Conservation (phyloP, 495 filamentous ascomycete genomes). For the Lepidopterella palustris region DNA sequence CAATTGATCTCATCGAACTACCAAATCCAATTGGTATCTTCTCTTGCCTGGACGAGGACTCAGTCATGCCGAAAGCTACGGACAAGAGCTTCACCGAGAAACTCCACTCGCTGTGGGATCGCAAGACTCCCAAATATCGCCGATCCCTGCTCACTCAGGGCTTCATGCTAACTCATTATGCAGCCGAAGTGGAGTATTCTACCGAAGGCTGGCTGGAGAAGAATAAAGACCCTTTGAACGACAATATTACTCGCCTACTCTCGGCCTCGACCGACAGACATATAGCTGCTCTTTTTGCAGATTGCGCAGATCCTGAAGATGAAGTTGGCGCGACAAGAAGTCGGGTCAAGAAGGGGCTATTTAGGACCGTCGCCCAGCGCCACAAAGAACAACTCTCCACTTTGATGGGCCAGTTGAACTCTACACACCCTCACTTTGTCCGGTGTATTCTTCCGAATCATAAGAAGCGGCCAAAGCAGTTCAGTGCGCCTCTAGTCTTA, state of each 20-base stretch:
- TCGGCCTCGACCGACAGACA: constrained; percentile 76
- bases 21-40: constrained; percentile 98
- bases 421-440: constrained; percentile 97
- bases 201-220: constrained; percentile 97
- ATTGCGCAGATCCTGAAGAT: constrained; percentile 74
- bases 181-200: constrained; percentile 93
- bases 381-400: constrained; percentile 96
- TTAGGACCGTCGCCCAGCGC: constrained; percentile 92
- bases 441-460: constrained; percentile 98
- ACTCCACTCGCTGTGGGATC: constrained; percentile 91
- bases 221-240: constrained; percentile 97
- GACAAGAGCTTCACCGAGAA: constrained; percentile 98
- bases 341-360: constrained; percentile 94
- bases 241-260: constrained; percentile 86
- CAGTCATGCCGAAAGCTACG: constrained; percentile 97
- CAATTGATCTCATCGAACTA: constrained; percentile 94
- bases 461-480: constrained; percentile 92
- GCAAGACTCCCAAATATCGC: constrained; percentile 89
- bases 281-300: constrained; percentile 76
- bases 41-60: constrained; percentile 96
- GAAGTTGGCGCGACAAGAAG: constrained; percentile 59
- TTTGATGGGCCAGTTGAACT: constrained; percentile 91
- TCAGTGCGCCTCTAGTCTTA: constrained; percentile 80
- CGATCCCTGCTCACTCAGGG: constrained; percentile 81
- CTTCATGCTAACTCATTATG: constrained; percentile 98